These are phyloP conservation scores for Hibiscus tridactylites DNA, from an alignment of 345 rosid species.

Conservation along the genomic window DNA sequence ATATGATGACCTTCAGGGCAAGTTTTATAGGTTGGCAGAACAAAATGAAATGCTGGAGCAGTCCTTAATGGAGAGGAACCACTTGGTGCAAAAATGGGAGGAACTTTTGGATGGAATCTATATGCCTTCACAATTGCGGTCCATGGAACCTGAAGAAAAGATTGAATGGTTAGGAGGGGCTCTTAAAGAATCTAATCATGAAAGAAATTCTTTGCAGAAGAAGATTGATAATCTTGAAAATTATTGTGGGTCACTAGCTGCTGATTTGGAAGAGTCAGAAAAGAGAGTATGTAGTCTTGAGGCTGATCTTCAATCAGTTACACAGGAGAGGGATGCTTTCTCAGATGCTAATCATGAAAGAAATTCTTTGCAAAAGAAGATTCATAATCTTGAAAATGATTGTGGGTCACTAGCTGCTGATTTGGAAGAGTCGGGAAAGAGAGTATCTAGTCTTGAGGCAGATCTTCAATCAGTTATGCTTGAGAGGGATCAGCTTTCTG, in stretches of 20 bases:
- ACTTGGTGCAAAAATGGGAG: slow-evolving; percentile 88
- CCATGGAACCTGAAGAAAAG: slow-evolving; percentile 69
- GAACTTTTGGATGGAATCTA: slow-evolving; percentile 54
- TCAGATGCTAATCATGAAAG: slow-evolving; percentile 56
- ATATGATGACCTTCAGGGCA: slow-evolving; percentile 79
- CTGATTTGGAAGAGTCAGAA: slow-evolving; percentile 59
- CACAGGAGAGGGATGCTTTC: slow-evolving; percentile 42
- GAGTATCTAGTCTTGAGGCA: slow-evolving; percentile 41
- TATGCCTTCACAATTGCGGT: slow-evolving; percentile 61
- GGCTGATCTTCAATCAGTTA: slow-evolving; percentile 42
- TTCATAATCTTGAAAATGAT: slow-evolving; percentile 50
- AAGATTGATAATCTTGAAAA: slow-evolving; percentile 56
- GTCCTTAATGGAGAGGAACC: slow-evolving; percentile 83
- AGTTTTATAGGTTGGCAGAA: slow-evolving; percentile 90
- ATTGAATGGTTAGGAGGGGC: slow-evolving; percentile 80
- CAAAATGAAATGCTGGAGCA: slow-evolving; percentile 99
- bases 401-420: slow-evolving; percentile 56
- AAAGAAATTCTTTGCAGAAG: slow-evolving; percentile 52
- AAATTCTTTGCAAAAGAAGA: slow-evolving; percentile 53
- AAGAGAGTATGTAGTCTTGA: slow-evolving; percentile 43
- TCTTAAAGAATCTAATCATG: slow-evolving; percentile 53
- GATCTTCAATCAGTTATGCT: slow-evolving; percentile 39
- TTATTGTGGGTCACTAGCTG: slow-evolving; percentile 45
- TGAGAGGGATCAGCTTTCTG: slow-evolving; percentile 49
- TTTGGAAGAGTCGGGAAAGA: slow-evolving; percentile 49